Conservation (phyloP, 108 stramenopile genomes). For the Cyclostephanos tholiformis region DNA sequence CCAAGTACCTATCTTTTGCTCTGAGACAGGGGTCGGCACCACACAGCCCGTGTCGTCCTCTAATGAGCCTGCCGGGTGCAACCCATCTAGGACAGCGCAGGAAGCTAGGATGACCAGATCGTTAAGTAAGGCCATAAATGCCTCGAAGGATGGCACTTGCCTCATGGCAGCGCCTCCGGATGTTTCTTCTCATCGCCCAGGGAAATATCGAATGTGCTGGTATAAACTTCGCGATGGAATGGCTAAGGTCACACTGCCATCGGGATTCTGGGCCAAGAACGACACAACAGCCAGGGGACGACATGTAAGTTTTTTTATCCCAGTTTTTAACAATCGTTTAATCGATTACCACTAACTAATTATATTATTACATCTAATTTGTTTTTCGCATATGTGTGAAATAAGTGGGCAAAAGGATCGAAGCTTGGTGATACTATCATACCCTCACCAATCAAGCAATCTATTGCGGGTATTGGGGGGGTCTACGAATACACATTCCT, state of each 20-base stretch:
- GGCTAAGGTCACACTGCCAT: slow-evolving; percentile 74
- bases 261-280: slow-evolving; percentile 61
- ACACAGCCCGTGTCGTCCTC: background rate
- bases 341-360: background rate
- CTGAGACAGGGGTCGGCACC: background rate
- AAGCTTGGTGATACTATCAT: slow-evolving; percentile 74
- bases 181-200: slow-evolving; percentile 14
- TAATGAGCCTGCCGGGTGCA: background rate
- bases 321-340: slow-evolving; percentile 5
- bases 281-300: slow-evolving; percentile 78
- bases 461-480: slow-evolving; percentile 78
- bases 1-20: slow-evolving; percentile 16
- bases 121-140: background rate
- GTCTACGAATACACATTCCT: slow-evolving; percentile 86
- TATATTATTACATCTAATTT: background rate
- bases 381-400: slow-evolving; percentile 3
- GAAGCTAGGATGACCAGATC: background rate
- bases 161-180: slow-evolving; percentile 11
- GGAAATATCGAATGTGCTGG: slow-evolving; percentile 51
- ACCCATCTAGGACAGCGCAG: background rate
- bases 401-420: slow-evolving; percentile 73
- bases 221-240: slow-evolving; percentile 63
- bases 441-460: slow-evolving; percentile 77
- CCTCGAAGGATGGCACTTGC: slow-evolving; percentile 14
- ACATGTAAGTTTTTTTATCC: slow-evolving; percentile 42